Conservation (phyloP, 179 eudicot genomes). For the Silene vulgaris region DNA sequence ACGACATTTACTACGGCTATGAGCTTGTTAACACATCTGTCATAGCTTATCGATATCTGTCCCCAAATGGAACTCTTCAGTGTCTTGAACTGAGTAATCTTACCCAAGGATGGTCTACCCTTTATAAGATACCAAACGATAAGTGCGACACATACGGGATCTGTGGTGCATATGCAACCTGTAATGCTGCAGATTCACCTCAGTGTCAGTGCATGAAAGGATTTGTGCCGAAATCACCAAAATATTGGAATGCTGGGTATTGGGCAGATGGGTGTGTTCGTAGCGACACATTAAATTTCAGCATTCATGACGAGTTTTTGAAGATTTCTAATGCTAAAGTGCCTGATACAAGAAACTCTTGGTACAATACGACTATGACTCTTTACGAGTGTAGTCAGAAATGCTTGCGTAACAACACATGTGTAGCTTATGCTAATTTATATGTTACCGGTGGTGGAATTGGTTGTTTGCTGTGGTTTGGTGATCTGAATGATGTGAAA, state of each 20-base stretch:
- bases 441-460: constrained; percentile 4
- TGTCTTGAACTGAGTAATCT: constrained; percentile 19
- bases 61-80: constrained; percentile 15
- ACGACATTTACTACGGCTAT: constrained; percentile 13
- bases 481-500: constrained; percentile 11
- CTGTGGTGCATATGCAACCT: constrained; percentile 21
- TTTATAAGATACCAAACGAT: constrained; percentile 10
- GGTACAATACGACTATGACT: constrained; percentile 22
- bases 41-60: constrained; percentile 13
- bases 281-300: constrained; percentile 10
- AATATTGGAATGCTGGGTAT: constrained; percentile 11
- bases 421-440: constrained; percentile 26
- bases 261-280: constrained; percentile 22
- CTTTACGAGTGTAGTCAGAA: constrained; percentile 16
- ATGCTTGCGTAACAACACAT: constrained; percentile 18
- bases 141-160: constrained; percentile 22
- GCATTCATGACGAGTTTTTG: constrained; percentile 2
- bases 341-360: constrained; percentile 20
- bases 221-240: constrained; percentile 13
- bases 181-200: constrained; percentile 9
- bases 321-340: constrained; percentile 18
- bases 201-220: constrained; percentile 23
- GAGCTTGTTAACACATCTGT: constrained; percentile 18
- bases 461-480: constrained; percentile 24
- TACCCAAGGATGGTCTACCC: constrained; percentile 20